Evolutionary conservation across 1,139 yeast genomes (phyloP), one percentile per base, ranked within the genome.

Genomic region (Magnusiomyces paraingens): DNA sequence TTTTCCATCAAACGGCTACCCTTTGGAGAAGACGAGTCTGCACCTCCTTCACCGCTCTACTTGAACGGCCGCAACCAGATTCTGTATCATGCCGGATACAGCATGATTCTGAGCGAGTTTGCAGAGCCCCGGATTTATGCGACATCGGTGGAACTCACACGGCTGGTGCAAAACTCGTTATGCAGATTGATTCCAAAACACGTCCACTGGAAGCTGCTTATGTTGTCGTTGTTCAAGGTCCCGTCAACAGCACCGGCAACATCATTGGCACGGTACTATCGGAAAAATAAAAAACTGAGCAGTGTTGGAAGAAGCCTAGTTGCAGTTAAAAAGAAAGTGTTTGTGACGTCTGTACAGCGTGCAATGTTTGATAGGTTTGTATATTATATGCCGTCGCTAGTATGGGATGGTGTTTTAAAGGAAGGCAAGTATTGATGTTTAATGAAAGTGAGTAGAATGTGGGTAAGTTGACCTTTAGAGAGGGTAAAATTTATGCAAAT

Each of bases 101-200:
- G 18, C 17, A 17, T 32, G 22, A 15, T 32, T 26, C n/a, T 46
- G 20, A 15, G 14, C 18, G 38, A 47, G 50, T 22, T 29, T 36
- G n/a, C 50, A 10, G 47, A 11, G 35, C 50, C n/a, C 29, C 40
- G n/a, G 32, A 45, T 35, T 46, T 48, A 18, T 26, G 45, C 22
- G 29, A 35, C 38, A 45, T 48, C 20, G 17, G 43, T 29, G 14
- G 50, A 49, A 12, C 47, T 54, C 10, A 35, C 51, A 11, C 53
- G 52, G 11, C 21, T 54, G 15, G 22, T 46, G 14, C 54, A 54
- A 42, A 50, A 54, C 45, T 43, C 52, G 36, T 51, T 54, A n/a
- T 41, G 49, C 15, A 48, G 53, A 4, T 40, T 46, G 20, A 17
- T 54, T n/a, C 54, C 57, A 1, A 41, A 32, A 15, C 52, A 54